Evolutionary conservation across 257 asterid species (phyloP), one percentile per base, ranked within the genome.

Genomic region (Ilex asprella): DNA sequence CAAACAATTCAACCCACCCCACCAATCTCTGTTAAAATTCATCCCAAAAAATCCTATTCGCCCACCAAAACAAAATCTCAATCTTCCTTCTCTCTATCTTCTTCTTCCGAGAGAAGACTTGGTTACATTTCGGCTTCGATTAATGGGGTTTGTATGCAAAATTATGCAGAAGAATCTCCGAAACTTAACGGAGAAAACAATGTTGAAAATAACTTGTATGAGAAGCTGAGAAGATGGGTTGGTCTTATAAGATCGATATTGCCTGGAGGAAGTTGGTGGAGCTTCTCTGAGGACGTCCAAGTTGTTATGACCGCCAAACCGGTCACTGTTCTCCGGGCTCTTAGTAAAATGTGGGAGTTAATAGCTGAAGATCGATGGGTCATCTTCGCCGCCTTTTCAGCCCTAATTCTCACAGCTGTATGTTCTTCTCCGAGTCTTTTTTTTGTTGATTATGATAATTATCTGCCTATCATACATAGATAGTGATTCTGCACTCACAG

Each of bases 191-290:
- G 30, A 53, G 57, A 53, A 7, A 21, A 56, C 9, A 50, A 67
- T 3, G 71, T 64, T 39, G 77, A 73, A 58, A 35, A 35, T 35
- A 35, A 35, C 2, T 39, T 80, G 60, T 64, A 74, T 53, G 83
- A 77, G 81, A 80, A 73, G 55, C 57, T 87, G 31, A 74, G 60
- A 74, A 81, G 68, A 71, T 84, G 92, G 94, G 69, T 80, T 56
- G 70, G 74, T 43, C 72, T 80, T 31, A 70, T 72, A 55, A 68
- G 79, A 67, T 76, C 69, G 30, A 8, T 81, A 41, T 66, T 85
- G 56, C 96, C 99, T 12, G 97, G 96, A 39, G 99, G 99, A 51
- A 81, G 79, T 35, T 92, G 97, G 97, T 89, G 97, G 99, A 74
- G 79, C 76, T 84, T 91, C 54, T 74, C 68, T 14, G 95, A 81